Base-by-base conservation (phyloP, 1,284 basidiomycete genomes). In the Leccinum huronense region DNA sequence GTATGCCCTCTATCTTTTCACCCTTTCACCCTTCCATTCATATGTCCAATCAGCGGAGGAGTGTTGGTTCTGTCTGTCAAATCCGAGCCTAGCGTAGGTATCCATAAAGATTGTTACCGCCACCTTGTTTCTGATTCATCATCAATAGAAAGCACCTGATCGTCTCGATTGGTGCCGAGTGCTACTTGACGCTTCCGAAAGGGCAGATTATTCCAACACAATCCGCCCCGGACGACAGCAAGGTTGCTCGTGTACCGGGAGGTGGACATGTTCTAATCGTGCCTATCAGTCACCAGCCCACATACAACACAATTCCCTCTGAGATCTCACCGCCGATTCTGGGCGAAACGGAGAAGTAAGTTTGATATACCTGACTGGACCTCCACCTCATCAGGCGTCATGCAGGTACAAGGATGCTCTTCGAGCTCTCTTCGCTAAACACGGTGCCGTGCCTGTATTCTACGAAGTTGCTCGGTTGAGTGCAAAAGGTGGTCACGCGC, bases 1-100 rank as follows among this genome's bases (percentile, higher is more conserved):
- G 92, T 93, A 72, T 73, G 90, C 79, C 16, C 40, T 23, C 6
- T 59, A 51, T 63, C 23, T 23, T 19, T 34, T 60, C 19, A 11
- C 10, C 13, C 48, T 57, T 16, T 9, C 54, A 34, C 55, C 19
- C 45, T 14, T n/a, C 10, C 5, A 40, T 60, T 70, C 6, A 66
- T 64, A 34, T 63, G 59, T 60, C 58, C 40, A 19, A 60, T 61
- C 69, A 93, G 91, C 93, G 67, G 89, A 90, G 65, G 90, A 94
- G 78, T 96, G 95, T 76, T 97, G 95, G 95, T 97, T 97, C 81
- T 98, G 95, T 75, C 75, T 98, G 62, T 95, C 93, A 58, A 97
- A 97, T 74, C 95, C 95, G 1, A 90, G 87, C 70, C 82, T 95
- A 36, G 88, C 91, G 90, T 91, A 73, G 67, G 88, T 66, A 40